phyloP scores from a whole-genome alignment of 345 rosid genomes.

The Murraya paniculata region DNA sequence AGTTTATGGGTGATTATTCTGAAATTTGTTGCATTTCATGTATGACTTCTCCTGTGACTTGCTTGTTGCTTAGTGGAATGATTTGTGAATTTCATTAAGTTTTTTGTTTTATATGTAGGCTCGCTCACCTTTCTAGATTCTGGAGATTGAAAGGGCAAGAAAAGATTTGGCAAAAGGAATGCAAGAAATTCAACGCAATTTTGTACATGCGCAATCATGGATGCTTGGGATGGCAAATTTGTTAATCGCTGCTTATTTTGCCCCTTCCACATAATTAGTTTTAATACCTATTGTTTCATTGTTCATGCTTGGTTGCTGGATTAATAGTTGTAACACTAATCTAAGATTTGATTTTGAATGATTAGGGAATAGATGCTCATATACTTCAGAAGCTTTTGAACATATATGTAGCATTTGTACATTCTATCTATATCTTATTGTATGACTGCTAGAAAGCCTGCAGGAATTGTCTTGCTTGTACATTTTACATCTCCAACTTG shows the following conservation, averaged over 20 bases:
- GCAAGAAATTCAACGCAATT: not conserved
- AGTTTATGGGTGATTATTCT: not conserved
- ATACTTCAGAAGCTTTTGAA: not conserved
- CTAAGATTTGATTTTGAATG: not conserved
- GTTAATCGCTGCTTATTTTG: not conserved
- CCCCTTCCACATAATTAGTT: not conserved
- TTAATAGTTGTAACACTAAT: not conserved
- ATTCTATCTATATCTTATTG: not conserved
- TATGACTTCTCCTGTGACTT: not conserved
- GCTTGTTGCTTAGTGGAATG: not conserved
- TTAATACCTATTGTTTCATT: not conserved
- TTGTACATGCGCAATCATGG: conserved; percentile 1
- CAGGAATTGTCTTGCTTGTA: not conserved
- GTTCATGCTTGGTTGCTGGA: not conserved
- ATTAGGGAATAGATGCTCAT: not conserved
- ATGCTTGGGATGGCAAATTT: not conserved
- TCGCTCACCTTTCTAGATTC: not conserved
- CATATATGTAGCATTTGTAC: not conserved
- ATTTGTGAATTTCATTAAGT: not conserved
- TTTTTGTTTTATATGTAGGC: not conserved
- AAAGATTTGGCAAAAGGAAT: not conserved
- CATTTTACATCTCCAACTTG: not conserved
- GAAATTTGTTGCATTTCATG: not conserved
- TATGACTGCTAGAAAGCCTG: not conserved
- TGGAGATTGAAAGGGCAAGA: not conserved